Evolutionary conservation across 352 stramenopile species (phyloP), one percentile per base, ranked within the genome.

Genomic region (Globisporangium cystogenes): DNA sequence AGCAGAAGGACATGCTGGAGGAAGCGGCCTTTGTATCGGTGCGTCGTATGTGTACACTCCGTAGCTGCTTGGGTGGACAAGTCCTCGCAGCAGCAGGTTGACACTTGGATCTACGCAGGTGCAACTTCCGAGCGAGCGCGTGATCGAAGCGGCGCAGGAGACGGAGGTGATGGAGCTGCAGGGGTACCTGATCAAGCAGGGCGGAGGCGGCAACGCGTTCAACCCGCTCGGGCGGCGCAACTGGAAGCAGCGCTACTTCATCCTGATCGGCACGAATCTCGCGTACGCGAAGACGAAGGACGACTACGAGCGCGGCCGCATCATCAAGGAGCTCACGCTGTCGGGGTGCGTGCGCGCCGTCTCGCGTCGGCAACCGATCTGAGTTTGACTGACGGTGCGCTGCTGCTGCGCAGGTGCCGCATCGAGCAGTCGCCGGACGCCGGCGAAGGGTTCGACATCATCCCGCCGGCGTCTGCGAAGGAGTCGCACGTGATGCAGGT

Each of bases 211-310:
- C 10, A 87, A 86, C 42, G 74, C 77, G 10, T 76, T 90, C 23
- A 93, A 90, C 35, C 79, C 79, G 1, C 70, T 95, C 1, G 76
- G 82, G 0, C 61, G 84, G n/a, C 86, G 86, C 48, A 93, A 93
- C 61, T 95, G 84, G 84, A 95, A 95, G 65, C 82, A 93, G 57
- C 72, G 84, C 29, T 95, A 93, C 63, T 95, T 95, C 56, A 89
- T 92, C 59, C 66, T 95, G 26, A 74, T 75, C 24, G 77, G 74
- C 2, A 55, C 68, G 21, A 86, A 73, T 29, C 60, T 95, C 40
- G 81, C 86, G 47, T 95, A 95, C 51, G 84, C 84, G 1, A 90
- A 81, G 56, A 89, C 82, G 0, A 93, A 92, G 43, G 84, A 95
- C 53, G 84, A 95, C 44, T 93, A 95, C 45, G 84, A 95, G 51